Percentiles rank a stretch among this genome's conserved stretches.
phyloP scores from a whole-genome alignment of 768 basidiomycete species.

The Xerocomellus intermedius region DNA sequence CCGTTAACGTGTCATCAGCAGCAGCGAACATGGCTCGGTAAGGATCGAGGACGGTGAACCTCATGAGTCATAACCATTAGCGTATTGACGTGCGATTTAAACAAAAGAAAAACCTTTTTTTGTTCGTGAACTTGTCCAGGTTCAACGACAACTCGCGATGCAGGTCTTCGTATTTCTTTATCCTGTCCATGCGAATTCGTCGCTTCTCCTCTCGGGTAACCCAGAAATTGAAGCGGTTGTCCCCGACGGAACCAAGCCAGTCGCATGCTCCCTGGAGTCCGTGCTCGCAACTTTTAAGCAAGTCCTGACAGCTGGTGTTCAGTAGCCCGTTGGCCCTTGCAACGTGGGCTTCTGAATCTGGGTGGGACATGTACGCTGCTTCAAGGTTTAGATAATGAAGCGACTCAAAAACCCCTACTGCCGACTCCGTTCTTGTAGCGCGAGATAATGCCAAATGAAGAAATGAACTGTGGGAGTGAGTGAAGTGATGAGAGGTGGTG shows the following conservation, averaged over 20 bases:
- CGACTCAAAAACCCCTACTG: conserved; percentile 73
- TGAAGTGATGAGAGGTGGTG: conserved; percentile 21
- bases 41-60: conserved; percentile 52
- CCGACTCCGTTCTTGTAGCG: conserved; percentile 41
- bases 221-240: conserved; percentile 40
- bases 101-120: conserved; percentile 44
- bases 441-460: conserved; percentile 38
- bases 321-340: conserved; percentile 45
- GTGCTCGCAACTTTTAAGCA: conserved; percentile 45
- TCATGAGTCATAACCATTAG: conserved; percentile 31
- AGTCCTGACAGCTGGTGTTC: conserved; percentile 49
- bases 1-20: conserved; percentile 24
- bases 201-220: conserved; percentile 29
- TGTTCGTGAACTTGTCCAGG: conserved; percentile 47
- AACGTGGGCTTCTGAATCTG: conserved; percentile 43
- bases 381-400: conserved; percentile 71
- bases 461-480: conserved; percentile 39
- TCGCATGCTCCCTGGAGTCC: conserved; percentile 41
- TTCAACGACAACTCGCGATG: conserved; percentile 36
- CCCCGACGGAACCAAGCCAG: conserved; percentile 49
- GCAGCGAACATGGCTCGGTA: conserved; percentile 53
- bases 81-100: neutral
- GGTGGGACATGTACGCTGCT: conserved; percentile 49
- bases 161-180: conserved; percentile 39
- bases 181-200: conserved; percentile 30